Conservation (phyloP, 805 yeast species). For the Zygosaccharomyces bailii region DNA sequence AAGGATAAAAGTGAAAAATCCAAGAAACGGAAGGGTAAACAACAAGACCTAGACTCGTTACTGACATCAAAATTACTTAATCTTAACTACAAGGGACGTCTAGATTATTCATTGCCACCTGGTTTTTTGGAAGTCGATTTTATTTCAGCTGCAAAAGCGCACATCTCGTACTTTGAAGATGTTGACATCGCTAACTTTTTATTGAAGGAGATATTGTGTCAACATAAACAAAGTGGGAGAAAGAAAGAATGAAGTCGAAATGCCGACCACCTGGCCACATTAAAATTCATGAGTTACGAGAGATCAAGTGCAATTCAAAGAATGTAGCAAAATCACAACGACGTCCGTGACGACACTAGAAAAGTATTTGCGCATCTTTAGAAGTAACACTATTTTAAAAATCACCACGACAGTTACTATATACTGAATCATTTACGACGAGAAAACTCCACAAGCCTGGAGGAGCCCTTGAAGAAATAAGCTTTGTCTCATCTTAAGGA, state of each 20-base stretch:
- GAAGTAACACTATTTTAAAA: too few species aligned
- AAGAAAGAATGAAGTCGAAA: too few species aligned
- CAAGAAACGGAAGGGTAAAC: conserved; percentile 15
- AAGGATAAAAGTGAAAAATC: conserved; percentile 14
- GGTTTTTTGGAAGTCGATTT: conserved; percentile 77
- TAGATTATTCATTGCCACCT: conserved; percentile 77
- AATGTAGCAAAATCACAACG: too few species aligned
- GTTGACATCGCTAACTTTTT: conserved; percentile 78
- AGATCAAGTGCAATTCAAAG: too few species aligned
- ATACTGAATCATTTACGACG: not conserved
- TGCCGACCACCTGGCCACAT: too few species aligned
- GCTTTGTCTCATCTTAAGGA: not conserved
- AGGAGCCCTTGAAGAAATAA: not conserved
- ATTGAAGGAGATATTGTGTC: conserved; percentile 49
- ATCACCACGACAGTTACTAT: too few species aligned
- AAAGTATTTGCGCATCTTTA: too few species aligned
- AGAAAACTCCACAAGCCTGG: not conserved
- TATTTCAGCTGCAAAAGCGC: conserved; percentile 81
- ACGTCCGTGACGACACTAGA: too few species aligned
- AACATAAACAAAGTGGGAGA: not conserved
- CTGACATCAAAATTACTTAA: conserved; percentile 39
- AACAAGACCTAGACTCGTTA: conserved; percentile 29
- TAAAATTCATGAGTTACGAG: too few species aligned
- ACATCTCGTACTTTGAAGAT: conserved; percentile 84
- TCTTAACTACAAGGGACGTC: conserved; percentile 69